Evolutionary conservation across 2,329 filamentous ascomycete genomes (phyloP), one percentile per base, ranked within the genome.

Genomic region (Gnomoniopsis sp.): DNA sequence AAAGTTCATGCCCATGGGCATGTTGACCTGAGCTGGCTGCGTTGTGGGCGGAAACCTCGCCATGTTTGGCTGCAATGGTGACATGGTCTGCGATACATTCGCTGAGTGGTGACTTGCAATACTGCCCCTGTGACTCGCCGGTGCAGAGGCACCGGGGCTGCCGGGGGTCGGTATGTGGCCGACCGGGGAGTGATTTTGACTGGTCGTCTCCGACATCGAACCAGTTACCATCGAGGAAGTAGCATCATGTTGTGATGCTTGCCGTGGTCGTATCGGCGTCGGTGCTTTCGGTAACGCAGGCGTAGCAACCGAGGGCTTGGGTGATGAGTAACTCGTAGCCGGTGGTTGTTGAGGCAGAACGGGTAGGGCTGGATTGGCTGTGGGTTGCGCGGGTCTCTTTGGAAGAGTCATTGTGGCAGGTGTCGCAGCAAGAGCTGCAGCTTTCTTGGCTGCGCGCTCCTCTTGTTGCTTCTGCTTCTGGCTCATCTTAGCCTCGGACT

Each of bases 251-350:
- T 96, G 91, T 10, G 91, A 95, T 49, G 85, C 76, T 61, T 93
- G 90, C 57, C 91, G 87, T 41, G 87, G 83, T 62, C 89, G 88
- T 64, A 86, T 88, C 10, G 92, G 90, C 14, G 90, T 93, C 6
- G 91, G 87, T 21, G 88, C 87, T 71, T 96, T 96, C 14, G 92
- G 87, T 49, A 96, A 75, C 26, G 86, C 88, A 8, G 95, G 93
- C 36, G 90, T 95, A 11, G 90, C 89, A 61, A 91, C 80, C 30
- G 88, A 78, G 53, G 93, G 83, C 69, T 91, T 90, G 8, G 93
- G 93, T 17, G 93, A 97, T 50, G 86, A 85, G 63, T 88, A 81
- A 60, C 77, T 80, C 34, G 83, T 77, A 55, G 57, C 47, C 19
- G 82, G 72, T 49, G 83, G 79, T 63, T 88, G 87, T 55, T 86